Percentiles rank a stretch among this genome's conserved stretches.
Evolutionary conservation across 768 basidiomycete genomes (phyloP).

Genomic region (Pulveroboletus ravenelii): DNA sequence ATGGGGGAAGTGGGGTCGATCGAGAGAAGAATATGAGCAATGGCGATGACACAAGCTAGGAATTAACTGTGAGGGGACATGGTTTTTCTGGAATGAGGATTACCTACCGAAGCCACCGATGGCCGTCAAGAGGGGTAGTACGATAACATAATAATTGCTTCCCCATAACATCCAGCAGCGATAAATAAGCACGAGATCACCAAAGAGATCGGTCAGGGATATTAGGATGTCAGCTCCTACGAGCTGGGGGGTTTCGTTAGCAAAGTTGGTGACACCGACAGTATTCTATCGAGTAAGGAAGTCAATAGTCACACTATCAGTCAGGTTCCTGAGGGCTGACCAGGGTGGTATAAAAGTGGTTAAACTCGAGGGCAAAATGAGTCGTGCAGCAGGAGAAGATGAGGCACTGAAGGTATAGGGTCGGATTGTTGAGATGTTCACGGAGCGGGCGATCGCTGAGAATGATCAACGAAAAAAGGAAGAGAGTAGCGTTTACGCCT

Average conservation of each 20-base stretch:
- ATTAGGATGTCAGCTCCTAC: conserved; percentile 34
- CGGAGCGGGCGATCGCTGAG: conserved; percentile 11
- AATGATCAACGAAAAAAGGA: conserved; percentile 26
- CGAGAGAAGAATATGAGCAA: conserved; percentile 27
- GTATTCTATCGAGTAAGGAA: conserved; percentile 12
- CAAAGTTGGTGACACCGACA: conserved; percentile 25
- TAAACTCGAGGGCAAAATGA: conserved; percentile 34
- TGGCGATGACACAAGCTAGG: conserved; percentile 29
- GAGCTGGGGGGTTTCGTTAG: conserved; percentile 30
- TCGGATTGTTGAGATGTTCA: conserved; percentile 18
- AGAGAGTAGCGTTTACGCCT: conserved; percentile 26
- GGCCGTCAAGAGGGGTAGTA: conserved; percentile 34
- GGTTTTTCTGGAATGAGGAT: background rate
- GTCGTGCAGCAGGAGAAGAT: conserved; percentile 33
- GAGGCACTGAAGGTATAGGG: conserved; percentile 26
- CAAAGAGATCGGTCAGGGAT: conserved; percentile 34
- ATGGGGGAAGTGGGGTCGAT: conserved; percentile 28
- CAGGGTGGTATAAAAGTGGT: conserved; percentile 30
- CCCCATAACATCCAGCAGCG: conserved; percentile 43
- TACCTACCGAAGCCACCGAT: conserved; percentile 33
- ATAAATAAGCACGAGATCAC: conserved; percentile 35
- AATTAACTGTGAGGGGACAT: background rate
- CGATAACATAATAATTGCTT: conserved; percentile 28
- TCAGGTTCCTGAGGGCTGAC: conserved; percentile 18
- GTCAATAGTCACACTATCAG: background rate